Evolutionary conservation across 116 monocot species (phyloP).

Genomic region (Phalaenopsis hybrid): DNA sequence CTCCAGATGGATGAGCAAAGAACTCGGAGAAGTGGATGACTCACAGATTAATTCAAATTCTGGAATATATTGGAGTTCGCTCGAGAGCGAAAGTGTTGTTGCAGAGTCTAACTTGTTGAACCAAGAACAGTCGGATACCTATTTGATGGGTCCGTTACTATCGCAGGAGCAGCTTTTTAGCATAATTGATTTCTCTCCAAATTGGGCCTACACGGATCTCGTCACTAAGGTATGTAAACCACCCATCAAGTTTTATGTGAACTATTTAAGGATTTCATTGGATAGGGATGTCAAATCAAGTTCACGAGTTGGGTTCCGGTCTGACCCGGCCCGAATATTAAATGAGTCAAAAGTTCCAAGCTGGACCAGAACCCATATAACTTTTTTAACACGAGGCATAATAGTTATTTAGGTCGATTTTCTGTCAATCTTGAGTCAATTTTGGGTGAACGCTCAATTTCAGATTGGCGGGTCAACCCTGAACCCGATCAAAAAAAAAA

Average conservation of each 20-base stretch:
- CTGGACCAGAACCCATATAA: no score
- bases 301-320: no score
- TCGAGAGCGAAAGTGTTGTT: conserved; percentile 31
- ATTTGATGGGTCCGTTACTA: conserved; percentile 35
- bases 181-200: conserved; percentile 49
- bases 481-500: no score
- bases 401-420: no score
- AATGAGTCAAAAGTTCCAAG: no score
- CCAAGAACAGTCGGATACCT: conserved; percentile 36
- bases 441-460: no score
- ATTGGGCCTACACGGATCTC: conserved; percentile 27
- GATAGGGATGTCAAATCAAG: not conserved
- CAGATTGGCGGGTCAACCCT: no score
- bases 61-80: conserved; percentile 26
- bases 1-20: conserved; percentile 48
- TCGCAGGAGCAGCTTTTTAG: conserved; percentile 59
- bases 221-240: conserved; percentile 30
- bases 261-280: conserved; percentile 1
- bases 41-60: conserved; percentile 31
- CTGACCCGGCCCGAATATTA: no score
- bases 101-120: conserved; percentile 33
- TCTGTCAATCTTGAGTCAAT: no score
- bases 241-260: not conserved
- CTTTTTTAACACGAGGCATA: no score
- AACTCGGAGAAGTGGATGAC: conserved; percentile 38